A percentile compares a stretch with the other conserved stretches of the same genome.
phyloP scores from a whole-genome alignment of 176 grass and related monocot genomes.

The Eragrostis curvula region DNA sequence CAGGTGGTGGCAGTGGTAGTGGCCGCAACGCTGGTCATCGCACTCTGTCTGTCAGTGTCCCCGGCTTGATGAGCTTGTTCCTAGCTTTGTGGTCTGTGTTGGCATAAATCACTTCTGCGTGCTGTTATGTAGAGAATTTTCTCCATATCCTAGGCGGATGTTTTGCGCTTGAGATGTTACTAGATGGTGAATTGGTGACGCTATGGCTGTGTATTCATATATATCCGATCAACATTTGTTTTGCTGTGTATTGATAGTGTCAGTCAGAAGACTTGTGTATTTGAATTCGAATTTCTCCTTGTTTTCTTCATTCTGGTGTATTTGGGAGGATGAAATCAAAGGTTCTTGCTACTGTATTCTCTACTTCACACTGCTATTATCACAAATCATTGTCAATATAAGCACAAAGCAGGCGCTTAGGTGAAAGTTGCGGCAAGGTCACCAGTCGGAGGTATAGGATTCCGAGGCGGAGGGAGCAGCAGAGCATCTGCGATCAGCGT shows the following conservation, averaged over 20 bases:
- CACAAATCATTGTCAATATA: neutral
- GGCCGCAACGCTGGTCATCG: slow-evolving; percentile 23
- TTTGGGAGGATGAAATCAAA: neutral
- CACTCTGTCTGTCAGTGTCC: slow-evolving; percentile 10
- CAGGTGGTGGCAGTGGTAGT: slow-evolving; percentile 24
- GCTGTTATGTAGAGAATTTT: neutral
- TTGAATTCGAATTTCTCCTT: neutral
- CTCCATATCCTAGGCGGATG: slow-evolving; percentile 28
- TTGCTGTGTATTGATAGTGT: slow-evolving; percentile 39
- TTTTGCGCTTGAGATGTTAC: neutral
- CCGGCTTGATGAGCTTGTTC: slow-evolving; percentile 42
- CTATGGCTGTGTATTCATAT: neutral
- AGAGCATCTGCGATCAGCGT: neutral
- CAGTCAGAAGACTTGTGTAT: neutral
- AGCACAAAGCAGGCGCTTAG: neutral
- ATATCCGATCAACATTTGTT: slow-evolving; percentile 30
- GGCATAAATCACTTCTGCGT: slow-evolving; percentile 16
- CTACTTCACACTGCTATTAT: neutral
- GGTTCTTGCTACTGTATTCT: neutral
- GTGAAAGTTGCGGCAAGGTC: neutral
- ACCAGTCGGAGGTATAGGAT: neutral
- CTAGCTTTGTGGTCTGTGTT: slow-evolving; percentile 42
- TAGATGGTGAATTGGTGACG: slow-evolving; percentile 1
- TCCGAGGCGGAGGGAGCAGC: neutral
- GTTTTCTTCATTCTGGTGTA: slow-evolving; percentile 21